Evolutionary conservation across 2,329 filamentous ascomycete species (phyloP).

Genomic region (Coniochaeta prunicola): DNA sequence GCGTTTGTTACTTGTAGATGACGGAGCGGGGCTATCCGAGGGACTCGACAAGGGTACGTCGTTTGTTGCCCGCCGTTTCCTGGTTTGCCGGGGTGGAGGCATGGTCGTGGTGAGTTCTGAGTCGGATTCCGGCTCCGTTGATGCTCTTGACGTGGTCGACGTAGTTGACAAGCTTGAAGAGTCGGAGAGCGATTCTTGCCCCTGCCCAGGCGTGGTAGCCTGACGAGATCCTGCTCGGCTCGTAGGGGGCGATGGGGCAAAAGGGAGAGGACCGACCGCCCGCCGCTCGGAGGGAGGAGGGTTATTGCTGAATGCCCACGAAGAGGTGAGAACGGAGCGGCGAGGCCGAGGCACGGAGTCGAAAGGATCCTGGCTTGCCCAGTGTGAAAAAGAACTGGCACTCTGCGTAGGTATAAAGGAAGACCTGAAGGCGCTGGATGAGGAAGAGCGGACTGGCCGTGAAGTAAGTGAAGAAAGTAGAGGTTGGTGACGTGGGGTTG

Average conservation of each 20-base stretch:
- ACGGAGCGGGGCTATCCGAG: neutral
- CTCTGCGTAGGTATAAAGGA: neutral
- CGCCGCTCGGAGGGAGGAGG: neutral
- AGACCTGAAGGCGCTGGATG: neutral
- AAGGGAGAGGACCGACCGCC: neutral
- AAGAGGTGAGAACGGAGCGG: neutral
- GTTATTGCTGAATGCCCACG: neutral
- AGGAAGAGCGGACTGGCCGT: neutral
- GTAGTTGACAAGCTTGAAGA: neutral
- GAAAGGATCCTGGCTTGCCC: neutral
- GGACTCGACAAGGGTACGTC: neutral
- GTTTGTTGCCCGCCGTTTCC: neutral
- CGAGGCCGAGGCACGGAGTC: neutral
- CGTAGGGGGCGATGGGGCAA: neutral
- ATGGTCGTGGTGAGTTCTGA: neutral
- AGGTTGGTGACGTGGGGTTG: neutral
- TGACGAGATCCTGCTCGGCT: neutral
- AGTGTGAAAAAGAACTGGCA: neutral
- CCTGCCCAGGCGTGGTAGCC: neutral
- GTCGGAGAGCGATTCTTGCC: neutral
- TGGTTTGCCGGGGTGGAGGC: neutral
- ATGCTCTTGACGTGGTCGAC: neutral
- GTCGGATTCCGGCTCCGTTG: neutral
- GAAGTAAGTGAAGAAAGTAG: neutral
- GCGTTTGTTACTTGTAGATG: neutral